Evolutionary conservation across 2,329 filamentous ascomycete species (phyloP), one percentile per base, ranked within the genome.

Genomic region (Calonectria hongkongensis): DNA sequence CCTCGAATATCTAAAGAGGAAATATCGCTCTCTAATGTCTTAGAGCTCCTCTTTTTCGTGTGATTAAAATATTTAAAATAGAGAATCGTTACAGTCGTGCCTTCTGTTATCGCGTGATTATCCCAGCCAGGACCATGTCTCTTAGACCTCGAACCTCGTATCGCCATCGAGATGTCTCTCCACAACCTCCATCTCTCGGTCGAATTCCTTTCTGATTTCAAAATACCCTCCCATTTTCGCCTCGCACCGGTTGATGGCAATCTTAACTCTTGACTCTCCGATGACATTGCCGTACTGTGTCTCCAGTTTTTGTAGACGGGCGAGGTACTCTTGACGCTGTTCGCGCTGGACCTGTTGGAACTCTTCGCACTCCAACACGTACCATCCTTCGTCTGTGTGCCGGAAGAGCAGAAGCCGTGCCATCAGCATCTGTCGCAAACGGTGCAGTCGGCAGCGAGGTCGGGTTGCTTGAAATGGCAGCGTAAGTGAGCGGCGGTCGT

Each of bases 341-440:
- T 66, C 54, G n/a, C 63, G 62, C 54, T 70, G 71, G 36, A 47
- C 60, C 36, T 70, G 62, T 3, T 64, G 71, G 47, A 73, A 73
- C 51, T 60, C 43, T 12, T 63, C 36, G 62, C 71, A 67, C 28
- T 66, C 51, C n/a, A 73, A 21, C 27, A 16, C 21, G 21, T 63
- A 66, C 54, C 58, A 70, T 27, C 47, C 67, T 15, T 73, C 67
- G 54, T 73, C 71, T 1, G 60, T 50, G 33, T 48, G 39, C 30
- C 50, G 33, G 10, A 45, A 2, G 0, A 51, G 56, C 7, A 33
- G 27, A 13, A 54, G n/a, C 10, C 41, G 27, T 4, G 43, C 50
- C 43, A 21, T 6, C 8, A 69, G 4, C 9, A 28, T 15, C 33
- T 69, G 67, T 13, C 47, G 28, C 9, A 70, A 4, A 8, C 41